Evolutionary conservation across 352 stramenopile species (phyloP).

Genomic region (Pythium grandisporangium): DNA sequence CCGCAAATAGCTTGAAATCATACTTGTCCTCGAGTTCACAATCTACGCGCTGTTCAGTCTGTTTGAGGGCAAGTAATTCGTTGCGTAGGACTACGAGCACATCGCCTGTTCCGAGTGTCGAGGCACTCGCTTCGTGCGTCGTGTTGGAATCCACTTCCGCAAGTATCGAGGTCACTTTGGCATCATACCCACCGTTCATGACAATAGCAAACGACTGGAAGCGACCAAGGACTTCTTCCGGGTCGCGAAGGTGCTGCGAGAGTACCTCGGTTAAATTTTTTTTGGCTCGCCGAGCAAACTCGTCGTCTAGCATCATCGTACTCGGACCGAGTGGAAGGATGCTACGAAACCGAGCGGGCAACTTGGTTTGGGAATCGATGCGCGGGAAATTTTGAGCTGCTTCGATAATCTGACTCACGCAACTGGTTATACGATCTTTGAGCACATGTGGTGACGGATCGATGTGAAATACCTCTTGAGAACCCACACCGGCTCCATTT

Average conservation of each 20-base stretch:
- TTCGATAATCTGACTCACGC: conserved; percentile 64
- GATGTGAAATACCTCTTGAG: conserved; percentile 42
- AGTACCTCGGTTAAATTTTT: conserved; percentile 40
- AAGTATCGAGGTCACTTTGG: conserved; percentile 42
- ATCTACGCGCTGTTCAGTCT: conserved; percentile 32
- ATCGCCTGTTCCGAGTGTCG: conserved; percentile 20
- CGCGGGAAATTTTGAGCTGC: conserved; percentile 83
- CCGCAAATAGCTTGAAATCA: conserved; percentile 84
- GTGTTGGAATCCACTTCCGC: conserved; percentile 3
- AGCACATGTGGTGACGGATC: conserved; percentile 42
- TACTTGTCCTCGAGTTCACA: conserved; percentile 74
- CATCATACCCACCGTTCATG: conserved; percentile 73
- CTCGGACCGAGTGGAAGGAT: conserved; percentile 67
- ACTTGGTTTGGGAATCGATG: conserved; percentile 75
- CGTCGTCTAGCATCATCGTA: conserved; percentile 71
- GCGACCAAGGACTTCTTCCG: conserved; percentile 47
- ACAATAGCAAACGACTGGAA: conserved; percentile 75
- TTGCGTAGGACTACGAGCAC: conserved; percentile 30
- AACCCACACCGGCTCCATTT: neutral
- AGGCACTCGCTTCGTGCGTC: neutral
- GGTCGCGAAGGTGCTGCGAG: conserved; percentile 54
- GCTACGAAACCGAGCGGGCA: conserved; percentile 52
- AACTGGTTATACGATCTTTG: conserved; percentile 56
- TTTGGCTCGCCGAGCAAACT: conserved; percentile 69
- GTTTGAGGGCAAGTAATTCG: conserved; percentile 48